Evolutionary conservation across 2,329 filamentous ascomycete genomes (phyloP).

Genomic region (Bertia moriformis): DNA sequence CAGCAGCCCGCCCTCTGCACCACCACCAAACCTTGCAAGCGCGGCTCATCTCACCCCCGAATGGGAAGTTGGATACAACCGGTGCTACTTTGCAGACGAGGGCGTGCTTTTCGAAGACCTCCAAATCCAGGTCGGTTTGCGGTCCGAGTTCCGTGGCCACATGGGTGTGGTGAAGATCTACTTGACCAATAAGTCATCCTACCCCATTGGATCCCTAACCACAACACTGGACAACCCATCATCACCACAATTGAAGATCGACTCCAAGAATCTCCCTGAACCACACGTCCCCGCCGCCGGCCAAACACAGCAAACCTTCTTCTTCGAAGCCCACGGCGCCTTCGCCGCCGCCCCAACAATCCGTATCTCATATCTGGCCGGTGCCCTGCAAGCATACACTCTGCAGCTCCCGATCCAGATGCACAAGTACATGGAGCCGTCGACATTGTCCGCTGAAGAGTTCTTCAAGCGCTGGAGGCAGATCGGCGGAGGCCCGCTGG

Average conservation of each 20-base stretch:
- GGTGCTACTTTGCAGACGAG: slow-evolving; percentile 64
- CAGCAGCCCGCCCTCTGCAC: neutral
- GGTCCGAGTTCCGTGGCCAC: slow-evolving; percentile 89
- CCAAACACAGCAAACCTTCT: slow-evolving; percentile 84
- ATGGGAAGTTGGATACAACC: slow-evolving; percentile 83
- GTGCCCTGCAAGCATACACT: slow-evolving; percentile 81
- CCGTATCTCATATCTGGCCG: slow-evolving; percentile 83
- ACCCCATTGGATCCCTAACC: slow-evolving; percentile 77
- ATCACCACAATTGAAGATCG: slow-evolving; percentile 59
- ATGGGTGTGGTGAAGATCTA: slow-evolving; percentile 92
- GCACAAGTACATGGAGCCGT: slow-evolving; percentile 94
- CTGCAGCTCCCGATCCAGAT: slow-evolving; percentile 75
- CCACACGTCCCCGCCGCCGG: slow-evolving; percentile 59
- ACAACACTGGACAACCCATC: slow-evolving; percentile 65
- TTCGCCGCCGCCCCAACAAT: slow-evolving; percentile 81
- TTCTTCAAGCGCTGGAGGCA: slow-evolving; percentile 99
- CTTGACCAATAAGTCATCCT: slow-evolving; percentile 84
- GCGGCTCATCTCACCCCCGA: slow-evolving; percentile 85
- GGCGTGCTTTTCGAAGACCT: slow-evolving; percentile 89
- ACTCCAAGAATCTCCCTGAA: slow-evolving; percentile 78
- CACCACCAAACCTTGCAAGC: slow-evolving; percentile 69
- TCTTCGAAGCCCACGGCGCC: slow-evolving; percentile 74
- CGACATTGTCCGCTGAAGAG: slow-evolving; percentile 73
- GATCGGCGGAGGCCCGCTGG: slow-evolving; percentile 75
- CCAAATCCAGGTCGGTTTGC: slow-evolving; percentile 80